Base-by-base conservation (phyloP, 2,329 filamentous ascomycete genomes). In the Colletotrichum australisinense region DNA sequence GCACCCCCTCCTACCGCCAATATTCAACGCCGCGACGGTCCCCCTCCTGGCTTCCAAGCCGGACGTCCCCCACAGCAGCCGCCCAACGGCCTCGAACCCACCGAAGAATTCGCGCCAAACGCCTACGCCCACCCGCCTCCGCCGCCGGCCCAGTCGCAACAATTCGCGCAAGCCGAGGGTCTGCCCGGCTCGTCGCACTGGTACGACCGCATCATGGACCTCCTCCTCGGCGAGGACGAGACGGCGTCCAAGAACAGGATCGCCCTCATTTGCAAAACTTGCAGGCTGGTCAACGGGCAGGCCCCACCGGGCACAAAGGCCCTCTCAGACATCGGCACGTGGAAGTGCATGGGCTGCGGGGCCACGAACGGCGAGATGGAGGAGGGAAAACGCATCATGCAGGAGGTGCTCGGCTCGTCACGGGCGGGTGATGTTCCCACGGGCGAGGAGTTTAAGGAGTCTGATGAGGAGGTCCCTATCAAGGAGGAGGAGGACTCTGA, bases 131-230 rank as follows among this genome's bases (percentile, higher is more conserved):
- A 80, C 57, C 74, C 80, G 55, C 78, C 80, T 76, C 73, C 67
- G 73, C 55, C 77, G 49, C 75, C 35, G 64, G 74, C 65, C 38
- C 77, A 53, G 63, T 66, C 72, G 68, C 74, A 75, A 22, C 73
- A 73, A 30, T 75, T 73, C 32, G 66, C 63, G 56, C 73, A 74
- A 16, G 22, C 53, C 24, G 70, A 70, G n/a, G 63, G 66, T 14
- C 16, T 53, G 28, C 12, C 58, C 16, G 67, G 63, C 35, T 67
- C 74, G 70, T 81, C 91, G 19, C 92, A 93, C 79, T 99, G 97
- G 97, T 99, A 98, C 83, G 97, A 99, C 81, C 91, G 96, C 69
- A 92, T 99, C 66, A 87, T 99, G 70, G 97, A 99, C 79, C 90
- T 97, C 0, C 90, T 99, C 30, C 89, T 99, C 0, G 97, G 97